Conservation (phyloP, 1,284 basidiomycete species). For the Takashimella koratensis region DNA sequence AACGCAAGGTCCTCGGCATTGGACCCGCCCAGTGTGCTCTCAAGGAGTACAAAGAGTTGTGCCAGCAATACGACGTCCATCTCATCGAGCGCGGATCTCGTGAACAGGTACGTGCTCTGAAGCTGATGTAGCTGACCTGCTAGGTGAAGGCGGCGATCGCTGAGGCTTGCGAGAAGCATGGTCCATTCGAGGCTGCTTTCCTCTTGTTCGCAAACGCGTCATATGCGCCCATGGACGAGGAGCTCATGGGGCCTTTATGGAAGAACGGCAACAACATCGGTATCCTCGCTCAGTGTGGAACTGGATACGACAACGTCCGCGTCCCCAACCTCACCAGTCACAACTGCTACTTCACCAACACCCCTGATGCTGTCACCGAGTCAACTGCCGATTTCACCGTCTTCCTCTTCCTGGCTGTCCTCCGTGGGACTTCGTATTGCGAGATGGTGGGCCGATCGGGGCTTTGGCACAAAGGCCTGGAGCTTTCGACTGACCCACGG, state of each 20-base stretch:
- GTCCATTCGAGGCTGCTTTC: conserved; percentile 29
- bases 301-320: conserved; percentile 21
- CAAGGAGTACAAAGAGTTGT: conserved; percentile 19
- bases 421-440: conserved; percentile 16
- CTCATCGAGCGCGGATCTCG: neutral
- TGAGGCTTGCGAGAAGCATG: conserved; percentile 17
- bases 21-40: conserved; percentile 27
- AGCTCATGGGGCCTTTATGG: conserved; percentile 17
- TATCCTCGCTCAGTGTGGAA: conserved; percentile 21
- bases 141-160: conserved; percentile 9
- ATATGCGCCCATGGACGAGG: conserved; percentile 21
- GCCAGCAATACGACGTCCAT: conserved; percentile 25
- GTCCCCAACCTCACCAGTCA: conserved; percentile 11
- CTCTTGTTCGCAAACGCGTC: conserved; percentile 20
- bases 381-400: conserved; percentile 28
- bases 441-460: conserved; percentile 13
- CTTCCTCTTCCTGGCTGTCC: conserved; percentile 19
- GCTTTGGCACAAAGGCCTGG: conserved; percentile 13
- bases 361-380: conserved; percentile 24
- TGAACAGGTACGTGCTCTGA: neutral
- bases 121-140: neutral
- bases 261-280: conserved; percentile 16
- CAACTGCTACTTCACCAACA: conserved; percentile 23
- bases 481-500: conserved; percentile 13
- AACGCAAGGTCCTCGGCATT: conserved; percentile 26